These are phyloP conservation scores for Microcos paniculata DNA, from an alignment of 345 rosid species.

Conservation along the genomic window DNA sequence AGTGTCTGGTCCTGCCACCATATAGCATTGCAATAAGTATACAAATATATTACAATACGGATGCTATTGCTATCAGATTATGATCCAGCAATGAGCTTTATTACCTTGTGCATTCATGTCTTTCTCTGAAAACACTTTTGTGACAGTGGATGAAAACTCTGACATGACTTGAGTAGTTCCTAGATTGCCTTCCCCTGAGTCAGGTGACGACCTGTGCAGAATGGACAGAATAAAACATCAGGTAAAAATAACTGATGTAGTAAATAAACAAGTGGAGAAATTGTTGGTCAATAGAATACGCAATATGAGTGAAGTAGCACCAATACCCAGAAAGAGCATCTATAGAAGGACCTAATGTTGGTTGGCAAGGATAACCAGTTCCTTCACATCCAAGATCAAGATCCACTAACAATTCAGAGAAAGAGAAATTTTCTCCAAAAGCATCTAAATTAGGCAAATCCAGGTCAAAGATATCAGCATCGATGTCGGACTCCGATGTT, in stretches of 20 bases:
- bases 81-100: slow-evolving; percentile 13
- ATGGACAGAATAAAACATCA: slow-evolving; percentile 10
- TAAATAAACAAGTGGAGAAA: not conserved
- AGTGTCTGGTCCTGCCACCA: slow-evolving; percentile 48
- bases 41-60: not conserved
- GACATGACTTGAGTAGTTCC: slow-evolving; percentile 42
- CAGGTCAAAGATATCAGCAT: slow-evolving; percentile 53
- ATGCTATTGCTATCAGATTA: not conserved
- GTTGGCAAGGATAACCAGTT: slow-evolving; percentile 36
- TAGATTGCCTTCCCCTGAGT: slow-evolving; percentile 38
- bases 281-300: not conserved
- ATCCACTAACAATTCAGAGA: slow-evolving; percentile 68
- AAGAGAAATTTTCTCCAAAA: slow-evolving; percentile 58
- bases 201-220: slow-evolving; percentile 45
- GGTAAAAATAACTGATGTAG: not conserved
- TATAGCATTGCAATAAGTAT: not conserved
- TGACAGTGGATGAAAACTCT: slow-evolving; percentile 45
- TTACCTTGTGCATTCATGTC: slow-evolving; percentile 40
- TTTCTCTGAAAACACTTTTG: slow-evolving; percentile 40
- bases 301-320: slow-evolving; percentile 10
- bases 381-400: slow-evolving; percentile 62
- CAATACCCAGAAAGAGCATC: slow-evolving; percentile 42
- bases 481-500: slow-evolving; percentile 61
- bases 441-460: slow-evolving; percentile 67
- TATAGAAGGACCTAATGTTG: slow-evolving; percentile 23